These are phyloP conservation scores for Xylaria sp. DNA, from an alignment of 2,329 filamentous ascomycete species.

Conservation along the genomic window DNA sequence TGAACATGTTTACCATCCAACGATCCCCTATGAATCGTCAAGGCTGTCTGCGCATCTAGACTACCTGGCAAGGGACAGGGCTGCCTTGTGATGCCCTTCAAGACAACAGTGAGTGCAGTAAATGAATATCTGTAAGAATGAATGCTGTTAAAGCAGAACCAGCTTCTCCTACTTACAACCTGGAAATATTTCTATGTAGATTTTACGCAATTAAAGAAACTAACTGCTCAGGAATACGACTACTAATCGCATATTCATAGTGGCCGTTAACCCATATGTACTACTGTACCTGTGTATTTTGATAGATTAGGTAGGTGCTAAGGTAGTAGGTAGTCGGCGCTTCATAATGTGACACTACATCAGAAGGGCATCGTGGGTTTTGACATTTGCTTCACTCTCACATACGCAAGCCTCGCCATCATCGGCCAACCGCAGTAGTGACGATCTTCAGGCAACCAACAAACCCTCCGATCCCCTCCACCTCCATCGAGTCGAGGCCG, in stretches of 20 bases:
- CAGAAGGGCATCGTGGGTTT: not conserved
- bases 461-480: not conserved
- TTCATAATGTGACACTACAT: slow-evolving; percentile 11
- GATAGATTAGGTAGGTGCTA: no score
- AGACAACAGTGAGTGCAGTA: not conserved
- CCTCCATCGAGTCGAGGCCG: not conserved
- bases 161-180: not conserved
- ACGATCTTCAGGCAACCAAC: slow-evolving; percentile 17
- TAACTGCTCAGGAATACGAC: not conserved
- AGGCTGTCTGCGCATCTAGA: not conserved
- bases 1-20: not conserved
- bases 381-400: slow-evolving; percentile 12
- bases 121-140: not conserved
- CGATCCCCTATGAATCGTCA: not conserved
- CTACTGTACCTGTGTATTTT: no score
- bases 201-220: slow-evolving; percentile 15
- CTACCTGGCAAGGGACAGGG: not conserved
- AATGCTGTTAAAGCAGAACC: not conserved
- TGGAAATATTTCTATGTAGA: not conserved
- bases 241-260: slow-evolving; percentile 17
- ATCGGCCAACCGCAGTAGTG: slow-evolving; percentile 6
- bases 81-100: not conserved
- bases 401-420: slow-evolving; percentile 23
- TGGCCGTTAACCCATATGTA: slow-evolving; percentile 3
- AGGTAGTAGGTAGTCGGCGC: slow-evolving; percentile 7